Base-by-base conservation (phyloP, 768 basidiomycete genomes). In the Asterophora parasitica region DNA sequence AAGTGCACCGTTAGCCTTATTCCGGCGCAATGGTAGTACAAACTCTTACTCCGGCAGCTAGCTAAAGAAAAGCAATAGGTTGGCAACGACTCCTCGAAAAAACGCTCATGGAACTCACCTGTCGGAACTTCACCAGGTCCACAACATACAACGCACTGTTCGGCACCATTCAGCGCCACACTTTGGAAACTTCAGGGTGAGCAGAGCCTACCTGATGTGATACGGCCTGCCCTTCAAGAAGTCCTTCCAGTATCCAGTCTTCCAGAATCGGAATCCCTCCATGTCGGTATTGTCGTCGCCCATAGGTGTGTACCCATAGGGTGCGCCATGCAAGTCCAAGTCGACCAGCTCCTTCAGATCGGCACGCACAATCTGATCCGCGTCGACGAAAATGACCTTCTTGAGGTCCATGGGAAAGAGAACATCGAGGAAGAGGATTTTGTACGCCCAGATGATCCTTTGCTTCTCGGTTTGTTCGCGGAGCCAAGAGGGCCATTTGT, bases 201-300 rank as follows among this genome's bases (percentile, higher is more conserved):
- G 1, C 8, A 38, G 45, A 32, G 42, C 77, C 19, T 53, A 91
- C 91, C 90, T 93, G 65, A 99, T 99, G 60, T 98, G 96, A 69
- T 99, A 98, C 9, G 92, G 88, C 46, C 72, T 70, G 0, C 89
- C 94, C 38, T 76, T 70, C 45, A 98, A 69, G 59, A 89, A 91
- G 17, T 97, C 86, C 55, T 78, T 83, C 96, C 95, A 93, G 58
- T 93, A 94, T 0, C 93, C 96, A 0, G 84, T 88, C 70, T 98
- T 97, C 96, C 96, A 99, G 72, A 99, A 99, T 23, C 96, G 75
- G 73, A 93, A 99, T 0, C 94, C 93, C 63, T 98, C 96, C 86
- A 97, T 96, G 27, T 94, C 96, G 17, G 70, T 66, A 53, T 95
- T 89, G 58, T 95, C 91, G 57, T 95, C 83, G 2, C 96, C 96